phyloP scores from a whole-genome alignment of 192 early-diverging fungal species.

The Backusella circina region DNA sequence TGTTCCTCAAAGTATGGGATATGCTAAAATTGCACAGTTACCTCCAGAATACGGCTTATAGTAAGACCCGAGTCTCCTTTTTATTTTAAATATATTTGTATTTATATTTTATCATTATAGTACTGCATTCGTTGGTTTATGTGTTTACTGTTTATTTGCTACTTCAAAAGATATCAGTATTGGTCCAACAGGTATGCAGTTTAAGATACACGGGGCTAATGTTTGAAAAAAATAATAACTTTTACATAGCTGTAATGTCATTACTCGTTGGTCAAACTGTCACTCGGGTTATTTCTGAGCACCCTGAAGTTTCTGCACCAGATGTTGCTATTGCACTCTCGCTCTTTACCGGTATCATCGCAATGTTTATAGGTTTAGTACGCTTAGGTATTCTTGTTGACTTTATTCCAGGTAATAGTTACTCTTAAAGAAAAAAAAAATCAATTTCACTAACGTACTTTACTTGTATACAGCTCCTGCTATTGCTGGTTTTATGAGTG shows the following conservation, averaged over 20 bases:
- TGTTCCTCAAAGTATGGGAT: conserved; percentile 72
- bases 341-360: conserved; percentile 73
- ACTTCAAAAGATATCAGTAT: conserved; percentile 79
- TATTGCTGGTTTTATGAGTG: conserved; percentile 85
- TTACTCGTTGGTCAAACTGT: conserved; percentile 71
- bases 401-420: conserved; percentile 71
- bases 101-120: conserved; percentile 5
- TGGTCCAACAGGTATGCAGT: conserved; percentile 44
- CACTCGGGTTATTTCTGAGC: conserved; percentile 25
- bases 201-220: background rate
- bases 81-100: background rate
- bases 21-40: conserved; percentile 70
- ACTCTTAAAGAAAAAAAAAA: background rate
- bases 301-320: conserved; percentile 29
- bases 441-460: background rate
- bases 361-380: conserved; percentile 73
- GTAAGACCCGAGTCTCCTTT: conserved; percentile 22
- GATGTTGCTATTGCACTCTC: conserved; percentile 64
- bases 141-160: conserved; percentile 62
- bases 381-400: conserved; percentile 88
- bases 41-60: conserved; percentile 75
- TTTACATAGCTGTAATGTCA: conserved; percentile 65
- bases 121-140: conserved; percentile 61
- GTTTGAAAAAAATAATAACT: background rate
- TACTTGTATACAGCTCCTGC: conserved; percentile 51